Percentiles rank a stretch among this genome's conserved stretches.
phyloP scores from a whole-genome alignment of 2,329 filamentous ascomycete species.

The Onygenales sp. region DNA sequence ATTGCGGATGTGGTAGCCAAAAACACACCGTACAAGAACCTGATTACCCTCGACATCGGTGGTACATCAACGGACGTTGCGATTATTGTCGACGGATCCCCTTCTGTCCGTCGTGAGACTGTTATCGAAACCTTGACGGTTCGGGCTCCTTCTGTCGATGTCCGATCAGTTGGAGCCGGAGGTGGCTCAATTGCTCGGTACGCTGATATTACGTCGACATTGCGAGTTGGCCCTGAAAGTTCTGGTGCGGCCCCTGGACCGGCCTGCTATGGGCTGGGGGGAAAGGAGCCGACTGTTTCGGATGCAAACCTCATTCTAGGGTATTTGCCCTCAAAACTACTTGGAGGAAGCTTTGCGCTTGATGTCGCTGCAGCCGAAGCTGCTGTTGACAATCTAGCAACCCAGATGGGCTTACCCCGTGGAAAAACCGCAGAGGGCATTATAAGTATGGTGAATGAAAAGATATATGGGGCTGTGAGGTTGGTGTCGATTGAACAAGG shows the following conservation, averaged over 20 bases:
- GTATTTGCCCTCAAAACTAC: conserved; percentile 37
- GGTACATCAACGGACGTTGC: conserved; percentile 42
- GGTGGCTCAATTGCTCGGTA: conserved; percentile 42
- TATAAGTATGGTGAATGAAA: conserved; percentile 41
- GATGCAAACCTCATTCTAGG: conserved; percentile 42
- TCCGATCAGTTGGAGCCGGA: conserved; percentile 41
- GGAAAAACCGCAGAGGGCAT: conserved; percentile 40
- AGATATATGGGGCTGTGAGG: conserved; percentile 42
- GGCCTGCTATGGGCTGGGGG: conserved; percentile 34
- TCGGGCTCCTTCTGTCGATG: conserved; percentile 39
- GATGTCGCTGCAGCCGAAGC: conserved; percentile 33
- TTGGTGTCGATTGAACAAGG: conserved; percentile 44
- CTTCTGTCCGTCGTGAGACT: conserved; percentile 38
- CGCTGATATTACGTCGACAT: conserved; percentile 37
- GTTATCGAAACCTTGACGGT: conserved; percentile 37
- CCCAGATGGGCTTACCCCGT: conserved; percentile 36
- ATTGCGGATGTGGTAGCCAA: conserved; percentile 38
- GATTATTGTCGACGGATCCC: conserved; percentile 34
- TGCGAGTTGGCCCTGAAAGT: conserved; percentile 44
- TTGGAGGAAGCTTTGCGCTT: conserved; percentile 38
- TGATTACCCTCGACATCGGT: conserved; percentile 44
- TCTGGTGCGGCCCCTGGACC: conserved; percentile 41
- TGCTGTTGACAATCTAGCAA: conserved; percentile 35
- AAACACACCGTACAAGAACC: conserved; percentile 38
- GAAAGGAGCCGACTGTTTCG: conserved; percentile 34